Percentiles rank a stretch among this genome's conserved stretches.
Evolutionary conservation across 202 grass and related monocot genomes (phyloP).

Genomic region (Alloteropsis angusta): DNA sequence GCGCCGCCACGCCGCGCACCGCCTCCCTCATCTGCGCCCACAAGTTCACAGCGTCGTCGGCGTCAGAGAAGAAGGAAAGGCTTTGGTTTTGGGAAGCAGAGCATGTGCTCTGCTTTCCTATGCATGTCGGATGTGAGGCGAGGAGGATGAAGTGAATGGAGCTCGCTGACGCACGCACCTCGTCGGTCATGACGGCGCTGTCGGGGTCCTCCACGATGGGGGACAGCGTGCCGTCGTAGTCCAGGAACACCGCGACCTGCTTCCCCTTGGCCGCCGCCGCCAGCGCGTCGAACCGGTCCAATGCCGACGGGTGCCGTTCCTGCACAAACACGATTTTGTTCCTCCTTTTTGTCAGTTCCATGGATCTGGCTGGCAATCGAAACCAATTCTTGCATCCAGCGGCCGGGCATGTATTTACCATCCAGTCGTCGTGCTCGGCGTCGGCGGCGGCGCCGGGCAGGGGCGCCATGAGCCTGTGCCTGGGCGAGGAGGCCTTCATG

Average conservation of each 20-base stretch:
- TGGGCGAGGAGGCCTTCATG: conserved; percentile 57
- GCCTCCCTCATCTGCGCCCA: conserved; percentile 49
- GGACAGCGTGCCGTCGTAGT: conserved; percentile 82
- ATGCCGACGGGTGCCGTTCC: conserved; percentile 66
- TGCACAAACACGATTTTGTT: neutral
- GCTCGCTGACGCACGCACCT: conserved; percentile 40
- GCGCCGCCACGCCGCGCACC: conserved; percentile 47
- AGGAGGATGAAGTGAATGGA: neutral
- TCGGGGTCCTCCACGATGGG: conserved; percentile 83
- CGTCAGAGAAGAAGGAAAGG: neutral
- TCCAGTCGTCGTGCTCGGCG: conserved; percentile 33
- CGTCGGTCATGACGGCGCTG: conserved; percentile 63
- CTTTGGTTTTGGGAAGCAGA: neutral
- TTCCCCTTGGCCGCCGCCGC: conserved; percentile 48
- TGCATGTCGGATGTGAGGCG: neutral
- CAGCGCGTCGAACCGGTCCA: conserved; percentile 44
- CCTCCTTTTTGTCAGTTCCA: neutral
- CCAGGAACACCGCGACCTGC: conserved; percentile 66
- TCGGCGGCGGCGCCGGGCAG: neutral
- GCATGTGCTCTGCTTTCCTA: conserved; percentile 2
- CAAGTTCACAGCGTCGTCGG: neutral
- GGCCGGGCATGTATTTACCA: conserved; percentile 12
- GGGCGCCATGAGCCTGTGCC: conserved; percentile 25
- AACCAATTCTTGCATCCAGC: too few species aligned
- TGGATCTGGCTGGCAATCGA: neutral